phyloP scores from a whole-genome alignment of 2,329 filamentous ascomycete genomes.

The Trichoderma citrinoviride region DNA sequence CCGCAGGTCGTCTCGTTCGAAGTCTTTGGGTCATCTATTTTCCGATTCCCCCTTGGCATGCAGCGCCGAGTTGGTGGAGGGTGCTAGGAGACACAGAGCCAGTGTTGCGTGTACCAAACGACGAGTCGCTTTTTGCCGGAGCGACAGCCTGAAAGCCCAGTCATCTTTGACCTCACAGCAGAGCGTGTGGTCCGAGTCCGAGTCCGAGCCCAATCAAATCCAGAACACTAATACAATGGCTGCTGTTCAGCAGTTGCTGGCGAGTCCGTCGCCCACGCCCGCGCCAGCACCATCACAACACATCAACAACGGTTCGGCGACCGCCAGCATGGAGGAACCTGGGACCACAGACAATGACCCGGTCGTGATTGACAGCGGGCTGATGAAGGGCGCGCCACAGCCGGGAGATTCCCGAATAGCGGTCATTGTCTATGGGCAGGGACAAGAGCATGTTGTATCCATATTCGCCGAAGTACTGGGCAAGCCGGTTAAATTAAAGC shows the following conservation, averaged over 20 bases:
- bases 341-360: constrained; percentile 38
- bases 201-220: background rate
- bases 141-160: background rate
- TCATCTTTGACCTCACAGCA: background rate
- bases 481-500: constrained; percentile 63
- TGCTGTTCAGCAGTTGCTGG: constrained; percentile 39
- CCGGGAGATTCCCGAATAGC: constrained; percentile 58
- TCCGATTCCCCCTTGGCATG: constrained; percentile 9
- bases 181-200: background rate
- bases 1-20: background rate
- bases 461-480: constrained; percentile 77
- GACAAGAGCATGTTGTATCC: constrained; percentile 71
- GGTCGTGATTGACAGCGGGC: constrained; percentile 37
- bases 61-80: constrained; percentile 5
- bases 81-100: constrained; percentile 9
- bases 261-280: constrained; percentile 35
- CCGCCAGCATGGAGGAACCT: constrained; percentile 32
- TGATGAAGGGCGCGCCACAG: constrained; percentile 46
- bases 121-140: constrained; percentile 9
- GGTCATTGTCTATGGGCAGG: constrained; percentile 66
- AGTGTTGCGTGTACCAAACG: background rate
- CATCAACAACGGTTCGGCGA: constrained; percentile 29
- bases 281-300: constrained; percentile 28
- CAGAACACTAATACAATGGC: constrained; percentile 32
- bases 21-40: background rate